phyloP scores from a whole-genome alignment of 495 filamentous ascomycete genomes.

The Talaromyces ruber region DNA sequence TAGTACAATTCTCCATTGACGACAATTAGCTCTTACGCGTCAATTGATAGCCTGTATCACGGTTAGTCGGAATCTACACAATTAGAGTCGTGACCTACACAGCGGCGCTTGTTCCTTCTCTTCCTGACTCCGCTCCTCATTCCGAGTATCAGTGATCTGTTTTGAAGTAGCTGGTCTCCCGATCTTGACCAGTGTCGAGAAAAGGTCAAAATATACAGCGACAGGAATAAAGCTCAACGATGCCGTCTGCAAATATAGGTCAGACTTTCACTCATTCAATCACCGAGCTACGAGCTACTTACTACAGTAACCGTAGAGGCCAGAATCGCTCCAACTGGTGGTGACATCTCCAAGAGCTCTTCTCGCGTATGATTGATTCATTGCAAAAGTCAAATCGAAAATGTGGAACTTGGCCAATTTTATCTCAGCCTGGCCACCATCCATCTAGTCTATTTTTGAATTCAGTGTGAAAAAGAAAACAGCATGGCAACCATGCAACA shows the following conservation, averaged over 20 bases:
- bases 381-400: not conserved
- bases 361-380: not conserved
- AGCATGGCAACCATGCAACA: not conserved
- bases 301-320: constrained; percentile 22
- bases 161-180: constrained; percentile 15
- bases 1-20: constrained; percentile 2
- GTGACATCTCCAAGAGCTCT: not conserved
- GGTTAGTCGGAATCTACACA: not conserved
- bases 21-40: constrained; percentile 12
- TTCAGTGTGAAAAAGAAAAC: not conserved
- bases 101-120: constrained; percentile 11
- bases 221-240: constrained; percentile 29
- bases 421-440: not conserved
- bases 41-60: constrained; percentile 11
- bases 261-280: not conserved
- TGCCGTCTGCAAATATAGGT: constrained; percentile 12
- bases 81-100: constrained; percentile 10
- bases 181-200: constrained; percentile 16
- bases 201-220: constrained; percentile 26
- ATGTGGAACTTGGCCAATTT: not conserved
- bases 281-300: constrained; percentile 6
- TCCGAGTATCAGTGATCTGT: constrained; percentile 16
- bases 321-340: constrained; percentile 17
- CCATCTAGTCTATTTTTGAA: not conserved
- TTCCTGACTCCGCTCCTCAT: constrained; percentile 6